phyloP scores from a whole-genome alignment of 1,284 basidiomycete species.

The Apiotrichum laibachii region DNA sequence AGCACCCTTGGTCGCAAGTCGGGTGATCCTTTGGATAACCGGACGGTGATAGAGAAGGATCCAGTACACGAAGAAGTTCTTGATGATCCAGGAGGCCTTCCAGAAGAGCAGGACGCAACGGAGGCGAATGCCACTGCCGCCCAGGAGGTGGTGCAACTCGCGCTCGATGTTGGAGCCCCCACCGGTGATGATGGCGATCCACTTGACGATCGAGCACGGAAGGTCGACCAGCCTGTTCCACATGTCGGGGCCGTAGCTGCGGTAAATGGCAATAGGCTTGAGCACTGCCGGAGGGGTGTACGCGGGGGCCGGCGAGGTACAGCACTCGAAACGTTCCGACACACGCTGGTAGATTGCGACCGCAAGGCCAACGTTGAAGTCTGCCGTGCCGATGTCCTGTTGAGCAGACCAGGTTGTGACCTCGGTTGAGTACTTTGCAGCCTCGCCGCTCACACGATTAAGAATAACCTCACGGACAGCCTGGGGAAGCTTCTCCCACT shows the following conservation, averaged over 20 bases:
- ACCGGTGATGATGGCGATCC: conserved; percentile 12
- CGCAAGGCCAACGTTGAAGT: conserved; percentile 6
- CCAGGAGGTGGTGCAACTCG: conserved; percentile 12
- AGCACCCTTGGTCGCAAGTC: conserved; percentile 9
- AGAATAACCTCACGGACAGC: conserved; percentile 10
- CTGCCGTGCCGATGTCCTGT: conserved; percentile 2
- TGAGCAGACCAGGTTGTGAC: conserved; percentile 3
- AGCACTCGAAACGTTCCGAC: background rate
- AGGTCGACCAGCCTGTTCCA: conserved; percentile 2
- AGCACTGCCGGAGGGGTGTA: conserved; percentile 1
- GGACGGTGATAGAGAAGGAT: conserved; percentile 14
- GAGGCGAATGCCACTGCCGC: background rate
- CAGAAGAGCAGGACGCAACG: background rate
- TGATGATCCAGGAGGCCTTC: conserved; percentile 11
- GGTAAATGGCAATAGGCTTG: conserved; percentile 2
- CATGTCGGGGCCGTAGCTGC: background rate
- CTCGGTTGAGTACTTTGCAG: background rate
- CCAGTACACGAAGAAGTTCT: conserved; percentile 13
- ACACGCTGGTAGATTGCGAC: background rate
- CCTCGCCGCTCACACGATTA: conserved; percentile 5
- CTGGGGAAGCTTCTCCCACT: conserved; percentile 11
- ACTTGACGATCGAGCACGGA: conserved; percentile 10
- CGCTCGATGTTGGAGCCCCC: conserved; percentile 11
- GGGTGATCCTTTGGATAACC: background rate
- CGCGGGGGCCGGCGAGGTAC: background rate